These are phyloP conservation scores for Diplodia corticola DNA, from an alignment of 2,329 filamentous ascomycete genomes.

Conservation along the genomic window DNA sequence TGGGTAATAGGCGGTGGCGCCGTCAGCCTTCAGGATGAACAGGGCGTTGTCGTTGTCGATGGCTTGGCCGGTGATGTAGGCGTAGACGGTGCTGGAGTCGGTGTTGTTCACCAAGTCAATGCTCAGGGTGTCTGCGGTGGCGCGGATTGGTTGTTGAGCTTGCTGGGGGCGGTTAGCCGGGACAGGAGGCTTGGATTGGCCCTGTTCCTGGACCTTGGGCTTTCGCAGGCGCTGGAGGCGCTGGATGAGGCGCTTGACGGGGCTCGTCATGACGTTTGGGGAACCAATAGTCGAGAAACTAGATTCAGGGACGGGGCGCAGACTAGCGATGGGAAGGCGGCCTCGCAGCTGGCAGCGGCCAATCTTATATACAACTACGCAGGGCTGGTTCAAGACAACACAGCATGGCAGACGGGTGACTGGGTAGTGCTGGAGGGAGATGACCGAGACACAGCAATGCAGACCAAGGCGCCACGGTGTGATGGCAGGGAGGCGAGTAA, in stretches of 20 bases:
- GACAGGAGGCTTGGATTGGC: neutral
- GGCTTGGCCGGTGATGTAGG: slow-evolving; percentile 69
- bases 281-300: neutral
- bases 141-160: neutral
- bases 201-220: neutral
- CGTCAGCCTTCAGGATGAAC: slow-evolving; percentile 66
- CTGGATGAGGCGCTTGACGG: slow-evolving; percentile 5
- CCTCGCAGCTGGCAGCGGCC: neutral
- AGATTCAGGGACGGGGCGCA: neutral
- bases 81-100: slow-evolving; percentile 60
- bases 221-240: slow-evolving; percentile 14
- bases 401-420: slow-evolving; percentile 4
- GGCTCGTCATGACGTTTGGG: neutral
- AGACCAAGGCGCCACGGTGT: neutral
- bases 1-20: slow-evolving; percentile 65
- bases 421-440: neutral
- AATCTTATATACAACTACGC: neutral
- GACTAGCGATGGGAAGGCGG: neutral
- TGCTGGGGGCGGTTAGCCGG: neutral
- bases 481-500: neutral
- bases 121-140: slow-evolving; percentile 48
- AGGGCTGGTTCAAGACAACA: slow-evolving; percentile 4
- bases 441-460: neutral
- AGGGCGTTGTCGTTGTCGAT: slow-evolving; percentile 60
- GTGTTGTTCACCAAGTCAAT: slow-evolving; percentile 68